phyloP scores from a whole-genome alignment of 208 protist species.

The Crithidia bombi region DNA sequence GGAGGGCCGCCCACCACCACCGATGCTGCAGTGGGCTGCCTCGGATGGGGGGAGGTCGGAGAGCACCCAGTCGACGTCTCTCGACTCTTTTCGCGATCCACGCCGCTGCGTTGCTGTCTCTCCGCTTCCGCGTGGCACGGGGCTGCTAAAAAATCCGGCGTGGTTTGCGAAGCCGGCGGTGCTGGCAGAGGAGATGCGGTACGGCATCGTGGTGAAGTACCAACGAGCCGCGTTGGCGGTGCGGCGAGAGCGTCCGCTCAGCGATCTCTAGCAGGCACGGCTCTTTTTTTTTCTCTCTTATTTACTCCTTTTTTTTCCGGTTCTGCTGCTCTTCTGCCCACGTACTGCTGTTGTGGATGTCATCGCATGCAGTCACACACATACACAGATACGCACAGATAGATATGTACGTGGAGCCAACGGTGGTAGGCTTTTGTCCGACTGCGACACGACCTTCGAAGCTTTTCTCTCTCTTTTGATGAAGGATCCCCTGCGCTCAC shows the following conservation, averaged over 20 bases:
- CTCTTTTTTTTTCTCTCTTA: constrained; percentile 1
- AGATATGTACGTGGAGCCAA: no score
- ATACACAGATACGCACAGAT: not conserved
- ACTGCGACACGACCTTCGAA: no score
- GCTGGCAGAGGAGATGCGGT: constrained; percentile 55
- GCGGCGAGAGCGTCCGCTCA: not conserved
- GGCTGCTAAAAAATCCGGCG: constrained; percentile 26
- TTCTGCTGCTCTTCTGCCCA: not conserved
- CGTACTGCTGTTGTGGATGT: no score
- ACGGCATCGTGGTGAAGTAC: constrained; percentile 42
- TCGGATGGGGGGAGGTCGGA: no score
- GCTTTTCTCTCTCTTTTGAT: no score
- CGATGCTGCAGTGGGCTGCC: no score
- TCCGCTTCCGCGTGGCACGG: constrained; percentile 23
- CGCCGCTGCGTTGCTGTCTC: constrained; percentile 13
- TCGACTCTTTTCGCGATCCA: not conserved
- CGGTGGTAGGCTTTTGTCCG: no score
- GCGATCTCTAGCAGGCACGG: not conserved
- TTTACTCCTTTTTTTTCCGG: constrained; percentile 15
- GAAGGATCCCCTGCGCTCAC: no score
- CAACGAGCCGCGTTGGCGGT: not conserved
- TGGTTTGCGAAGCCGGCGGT: constrained; percentile 35
- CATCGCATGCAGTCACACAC: not conserved
- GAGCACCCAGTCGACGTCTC: no score
- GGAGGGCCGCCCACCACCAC: no score